Base-by-base conservation (phyloP, 108 stramenopile genomes). In the Halocafeteria seosinensis region DNA sequence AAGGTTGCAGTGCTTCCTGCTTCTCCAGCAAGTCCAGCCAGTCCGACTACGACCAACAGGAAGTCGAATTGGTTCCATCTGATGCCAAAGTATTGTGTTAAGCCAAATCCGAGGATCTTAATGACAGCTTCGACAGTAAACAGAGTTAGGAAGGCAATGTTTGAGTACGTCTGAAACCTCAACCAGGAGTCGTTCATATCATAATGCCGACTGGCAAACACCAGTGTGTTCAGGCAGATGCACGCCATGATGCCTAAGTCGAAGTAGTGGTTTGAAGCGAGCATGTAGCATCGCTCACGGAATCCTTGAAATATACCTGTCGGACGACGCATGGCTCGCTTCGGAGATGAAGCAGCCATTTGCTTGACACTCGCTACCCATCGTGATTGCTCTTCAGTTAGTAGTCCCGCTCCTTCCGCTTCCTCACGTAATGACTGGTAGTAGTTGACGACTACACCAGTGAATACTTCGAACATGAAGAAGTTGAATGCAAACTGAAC, bases 401-500 rank as follows among this genome's bases (percentile, higher is more conserved):
- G 71, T 11, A 80, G 32, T 3, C 23, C 23, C 34, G 34, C 61
- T 9, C 37, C 62, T 1, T 26, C 27, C 0, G 27, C 32, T 50
- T 51, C 31, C 34, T 70, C 74, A n/a, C 27, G 78, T 82, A 28
- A 68, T 50, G 66, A 65, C 31, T 73, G 67, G 76, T 84, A 86
- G 62, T 74, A 71, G 62, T 84, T 77, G 38, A 84, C 73, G 53
- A 83, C 79, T 12, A 83, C 81, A 8, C 83, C 85, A n/a, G 85
- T 82, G 71, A 86, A 84, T 11, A 84, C 73, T 67, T 86, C 81
- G 50, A 85, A 69, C 32, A 84, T 66, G 55, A 86, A 77, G 68
- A 81, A 83, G 26, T 76, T 62, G 25, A 82, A 80, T 26, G 85
- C 38, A 9, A 86, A 35, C 26, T 79, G 71, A 65, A 84, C 83